Percentiles rank a stretch among this genome's conserved stretches.
Evolutionary conservation across 2,329 filamentous ascomycete species (phyloP).

Genomic region (Fusarium sp.): DNA sequence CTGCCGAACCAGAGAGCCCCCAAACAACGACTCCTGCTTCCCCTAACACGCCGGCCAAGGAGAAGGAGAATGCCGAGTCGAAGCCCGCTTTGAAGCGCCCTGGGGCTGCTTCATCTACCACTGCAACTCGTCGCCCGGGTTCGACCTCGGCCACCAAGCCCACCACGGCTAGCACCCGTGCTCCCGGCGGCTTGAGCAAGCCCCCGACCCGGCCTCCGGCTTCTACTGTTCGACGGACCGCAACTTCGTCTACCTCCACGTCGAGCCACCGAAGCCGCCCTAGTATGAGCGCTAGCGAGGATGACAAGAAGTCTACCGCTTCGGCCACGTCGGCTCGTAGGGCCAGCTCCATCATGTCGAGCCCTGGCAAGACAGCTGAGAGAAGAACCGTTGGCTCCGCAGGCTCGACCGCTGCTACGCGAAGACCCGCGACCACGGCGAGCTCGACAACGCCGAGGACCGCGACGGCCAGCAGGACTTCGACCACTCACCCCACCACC

Average conservation of each 20-base stretch:
- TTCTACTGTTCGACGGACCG: slow-evolving; percentile 53
- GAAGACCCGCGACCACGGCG: slow-evolving; percentile 54
- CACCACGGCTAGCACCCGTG: slow-evolving; percentile 54
- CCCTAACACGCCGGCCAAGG: slow-evolving; percentile 54
- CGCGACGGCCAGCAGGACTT: slow-evolving; percentile 50
- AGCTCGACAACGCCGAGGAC: slow-evolving; percentile 55
- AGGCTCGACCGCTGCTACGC: slow-evolving; percentile 51
- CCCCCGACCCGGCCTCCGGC: slow-evolving; percentile 65
- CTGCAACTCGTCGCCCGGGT: slow-evolving; percentile 40
- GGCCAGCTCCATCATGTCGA: slow-evolving; percentile 61
- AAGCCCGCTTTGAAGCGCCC: slow-evolving; percentile 57
- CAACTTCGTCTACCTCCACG: slow-evolving; percentile 56
- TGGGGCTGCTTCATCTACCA: slow-evolving; percentile 51
- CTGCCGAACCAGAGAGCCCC: slow-evolving; percentile 47
- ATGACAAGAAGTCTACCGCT: slow-evolving; percentile 63
- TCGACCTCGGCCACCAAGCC: slow-evolving; percentile 46
- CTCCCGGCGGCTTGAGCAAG: slow-evolving; percentile 62
- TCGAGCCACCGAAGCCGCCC: slow-evolving; percentile 63
- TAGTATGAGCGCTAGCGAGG: slow-evolving; percentile 65
- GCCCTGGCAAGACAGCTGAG: slow-evolving; percentile 54
- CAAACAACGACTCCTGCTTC: slow-evolving; percentile 51
- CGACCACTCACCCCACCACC: slow-evolving; percentile 25
- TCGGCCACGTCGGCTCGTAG: slow-evolving; percentile 59
- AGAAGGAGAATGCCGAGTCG: slow-evolving; percentile 50
- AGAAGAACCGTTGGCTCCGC: slow-evolving; percentile 56